Evolutionary conservation across 2,329 filamentous ascomycete genomes (phyloP).

Genomic region (Pyrenochaeta sp.): DNA sequence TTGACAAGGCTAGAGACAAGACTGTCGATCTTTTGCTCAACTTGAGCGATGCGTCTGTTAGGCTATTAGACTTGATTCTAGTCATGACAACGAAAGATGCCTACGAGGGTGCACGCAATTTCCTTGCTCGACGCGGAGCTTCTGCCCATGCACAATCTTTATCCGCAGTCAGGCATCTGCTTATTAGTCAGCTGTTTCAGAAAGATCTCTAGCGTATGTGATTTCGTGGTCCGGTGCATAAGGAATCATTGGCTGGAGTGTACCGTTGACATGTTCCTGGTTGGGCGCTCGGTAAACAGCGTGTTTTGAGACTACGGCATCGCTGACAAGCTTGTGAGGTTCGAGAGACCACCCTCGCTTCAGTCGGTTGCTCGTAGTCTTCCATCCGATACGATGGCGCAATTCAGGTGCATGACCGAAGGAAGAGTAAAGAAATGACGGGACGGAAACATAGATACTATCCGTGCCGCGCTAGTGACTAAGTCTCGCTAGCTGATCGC

Average conservation of each 20-base stretch:
- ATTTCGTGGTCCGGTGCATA: background rate
- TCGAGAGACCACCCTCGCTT: conserved; percentile 22
- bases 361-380: conserved; percentile 25
- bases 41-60: conserved; percentile 44
- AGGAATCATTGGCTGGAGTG: background rate
- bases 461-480: conserved; percentile 10
- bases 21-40: conserved; percentile 48
- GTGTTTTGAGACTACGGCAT: conserved; percentile 45
- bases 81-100: conserved; percentile 4
- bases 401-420: background rate
- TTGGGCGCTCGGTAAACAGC: conserved; percentile 42
- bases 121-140: conserved; percentile 34
- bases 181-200: conserved; percentile 1
- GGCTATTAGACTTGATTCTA: background rate
- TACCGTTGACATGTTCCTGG: conserved; percentile 43
- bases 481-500: conserved; percentile 2
- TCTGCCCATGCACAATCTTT: conserved; percentile 46
- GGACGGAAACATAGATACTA: conserved; percentile 12
- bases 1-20: conserved; percentile 42
- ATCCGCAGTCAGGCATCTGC: conserved; percentile 35
- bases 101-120: conserved; percentile 44
- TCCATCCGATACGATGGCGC: conserved; percentile 31
- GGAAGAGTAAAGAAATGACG: conserved; percentile 5
- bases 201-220: background rate
- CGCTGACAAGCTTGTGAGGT: conserved; percentile 45